These are phyloP conservation scores for Penicillium sp. DNA, from an alignment of 2,329 filamentous ascomycete genomes.

Conservation along the genomic window DNA sequence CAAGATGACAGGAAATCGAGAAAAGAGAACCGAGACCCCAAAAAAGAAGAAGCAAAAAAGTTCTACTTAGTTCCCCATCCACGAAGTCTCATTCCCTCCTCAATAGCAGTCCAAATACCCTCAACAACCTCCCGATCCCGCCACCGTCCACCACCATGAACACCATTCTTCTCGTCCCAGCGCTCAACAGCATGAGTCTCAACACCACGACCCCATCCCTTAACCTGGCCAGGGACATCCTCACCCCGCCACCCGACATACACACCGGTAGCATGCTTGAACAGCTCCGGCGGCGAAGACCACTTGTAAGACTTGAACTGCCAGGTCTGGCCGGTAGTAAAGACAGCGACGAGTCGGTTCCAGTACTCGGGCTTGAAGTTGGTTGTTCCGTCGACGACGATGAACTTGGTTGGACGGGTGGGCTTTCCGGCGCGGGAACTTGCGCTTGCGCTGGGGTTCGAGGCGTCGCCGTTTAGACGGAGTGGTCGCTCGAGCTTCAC, in stretches of 20 bases:
- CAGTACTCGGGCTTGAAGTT: constrained; percentile 99
- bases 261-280: constrained; percentile 81
- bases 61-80: constrained; percentile 63
- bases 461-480: constrained; percentile 51
- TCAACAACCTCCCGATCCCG: constrained; percentile 91
- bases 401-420: constrained; percentile 78
- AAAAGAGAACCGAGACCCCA: not conserved
- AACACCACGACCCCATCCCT: constrained; percentile 82
- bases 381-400: constrained; percentile 87
- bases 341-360: constrained; percentile 91
- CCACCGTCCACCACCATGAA: constrained; percentile 57
- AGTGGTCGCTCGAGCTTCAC: constrained; percentile 80
- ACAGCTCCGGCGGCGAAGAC: constrained; percentile 83
- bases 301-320: constrained; percentile 99
- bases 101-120: constrained; percentile 85
- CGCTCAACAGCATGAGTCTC: constrained; percentile 78
- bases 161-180: constrained; percentile 59
- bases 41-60: not conserved
- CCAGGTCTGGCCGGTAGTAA: constrained; percentile 96
- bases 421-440: constrained; percentile 51
- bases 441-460: constrained; percentile 24
- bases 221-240: constrained; percentile 71
- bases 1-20: constrained; percentile 3
- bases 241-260: constrained; percentile 92
- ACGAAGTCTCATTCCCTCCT: constrained; percentile 79